Base-by-base conservation (phyloP, 2,329 filamentous ascomycete species). In the Coniella lustricola region DNA sequence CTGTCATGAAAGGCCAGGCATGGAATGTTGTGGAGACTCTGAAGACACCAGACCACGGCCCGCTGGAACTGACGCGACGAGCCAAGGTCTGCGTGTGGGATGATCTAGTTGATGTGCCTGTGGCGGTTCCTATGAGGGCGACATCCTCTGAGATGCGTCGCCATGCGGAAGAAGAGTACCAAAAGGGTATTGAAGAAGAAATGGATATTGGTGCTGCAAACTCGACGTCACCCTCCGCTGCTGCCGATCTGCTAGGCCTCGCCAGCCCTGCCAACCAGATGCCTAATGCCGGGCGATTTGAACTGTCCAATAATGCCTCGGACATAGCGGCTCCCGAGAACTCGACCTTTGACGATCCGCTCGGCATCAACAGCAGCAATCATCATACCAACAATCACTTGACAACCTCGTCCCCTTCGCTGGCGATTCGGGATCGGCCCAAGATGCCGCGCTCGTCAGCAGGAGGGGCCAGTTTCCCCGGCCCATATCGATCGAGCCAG, bases 21-120 rank as follows among this genome's bases (percentile, higher is more conserved):
- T 98, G 93, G 90, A 98, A 98, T 63, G 93, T 98, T 0, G 93
- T 98, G 4, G 93, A 98, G 70, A 96, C 93, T 0, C 76, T 98
- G 53, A 98, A 98, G 65, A 87, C 87, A 16, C 75, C 81, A 1
- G 93, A 97, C 61, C 91, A 97, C 62, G 93, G 93, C 0, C 93
- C 93, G 0, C 73, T 98, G 16, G 93, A 97, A 67, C 78, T 98
- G 46, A 97, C 93, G 4, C 79, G 93, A 54, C 79, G 93, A 56
- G 85, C 89, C 42, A 83, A 91, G 59, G 91, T 98, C 16, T 95
- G 90, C 59, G 91, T 98, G 12, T 98, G 93, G 93, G 93, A 98
- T 61, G 93, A 98, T 62, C 72, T 97, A 18, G 93, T 98, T 18
- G 93, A 98, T 60, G 87, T 98, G 14, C 93, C 93, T 2, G 85